Percentiles rank a stretch among this genome's conserved stretches.
These are phyloP conservation scores for Albugo laibachii DNA, from an alignment of 352 stramenopile genomes.

Conservation along the genomic window DNA sequence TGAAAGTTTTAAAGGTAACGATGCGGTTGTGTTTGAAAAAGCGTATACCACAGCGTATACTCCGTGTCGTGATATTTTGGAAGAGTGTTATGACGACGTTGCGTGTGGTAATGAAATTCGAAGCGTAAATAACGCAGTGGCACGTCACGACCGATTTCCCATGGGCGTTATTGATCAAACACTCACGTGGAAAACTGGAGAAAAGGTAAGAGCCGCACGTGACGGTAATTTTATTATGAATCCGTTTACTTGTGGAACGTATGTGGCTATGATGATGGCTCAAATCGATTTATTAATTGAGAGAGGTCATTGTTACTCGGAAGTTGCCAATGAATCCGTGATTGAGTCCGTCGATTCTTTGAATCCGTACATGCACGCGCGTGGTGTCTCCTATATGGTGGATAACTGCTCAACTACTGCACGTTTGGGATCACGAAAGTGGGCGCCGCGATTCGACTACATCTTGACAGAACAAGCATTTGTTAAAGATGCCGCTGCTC, in stretches of 20 bases:
- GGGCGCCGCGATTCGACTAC: slow-evolving; percentile 97
- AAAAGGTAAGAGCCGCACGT: slow-evolving; percentile 87
- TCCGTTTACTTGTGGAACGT: slow-evolving; percentile 93
- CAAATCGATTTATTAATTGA: slow-evolving; percentile 95
- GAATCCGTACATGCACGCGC: slow-evolving; percentile 97
- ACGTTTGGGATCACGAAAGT: slow-evolving; percentile 94
- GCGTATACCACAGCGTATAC: slow-evolving; percentile 92
- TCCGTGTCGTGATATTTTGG: slow-evolving; percentile 92
- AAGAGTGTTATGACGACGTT: slow-evolving; percentile 98
- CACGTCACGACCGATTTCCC: slow-evolving; percentile 85
- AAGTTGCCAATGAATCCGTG: slow-evolving; percentile 97
- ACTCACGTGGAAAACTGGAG: slow-evolving; percentile 92
- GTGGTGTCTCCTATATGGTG: slow-evolving; percentile 96
- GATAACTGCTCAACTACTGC: slow-evolving; percentile 99
- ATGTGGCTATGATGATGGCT: slow-evolving; percentile 97
- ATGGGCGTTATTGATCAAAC: slow-evolving; percentile 97
- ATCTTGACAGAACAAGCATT: slow-evolving; percentile 95
- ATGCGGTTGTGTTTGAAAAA: slow-evolving; percentile 88
- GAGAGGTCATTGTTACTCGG: slow-evolving; percentile 92
- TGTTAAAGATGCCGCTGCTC: slow-evolving; percentile 84
- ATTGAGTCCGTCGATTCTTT: slow-evolving; percentile 97
- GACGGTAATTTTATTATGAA: slow-evolving; percentile 95
- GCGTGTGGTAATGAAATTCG: slow-evolving; percentile 95
- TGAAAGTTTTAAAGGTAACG: slow-evolving; percentile 81
- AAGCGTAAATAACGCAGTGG: slow-evolving; percentile 94